phyloP scores from a whole-genome alignment of 2,329 filamentous ascomycete genomes.

The Cordyceps cateniannulata region DNA sequence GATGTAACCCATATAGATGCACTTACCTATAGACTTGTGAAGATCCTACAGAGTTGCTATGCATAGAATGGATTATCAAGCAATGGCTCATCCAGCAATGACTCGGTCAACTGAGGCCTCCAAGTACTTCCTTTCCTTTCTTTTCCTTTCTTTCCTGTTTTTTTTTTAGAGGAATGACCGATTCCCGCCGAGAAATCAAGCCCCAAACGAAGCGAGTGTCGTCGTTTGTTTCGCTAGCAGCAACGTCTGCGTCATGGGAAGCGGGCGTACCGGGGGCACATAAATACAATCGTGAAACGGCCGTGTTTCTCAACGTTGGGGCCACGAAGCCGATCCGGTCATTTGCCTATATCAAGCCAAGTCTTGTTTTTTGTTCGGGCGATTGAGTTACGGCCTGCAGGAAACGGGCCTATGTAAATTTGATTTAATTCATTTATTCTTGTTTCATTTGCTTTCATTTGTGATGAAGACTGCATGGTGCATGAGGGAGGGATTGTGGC shows the following conservation, averaged over 20 bases:
- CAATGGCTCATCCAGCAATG: neutral
- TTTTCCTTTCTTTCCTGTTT: neutral
- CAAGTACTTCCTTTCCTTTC: neutral
- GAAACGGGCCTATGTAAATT: too few species aligned
- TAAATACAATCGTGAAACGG: neutral
- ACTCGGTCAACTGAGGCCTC: neutral
- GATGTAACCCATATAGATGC: neutral
- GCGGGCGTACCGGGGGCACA: neutral
- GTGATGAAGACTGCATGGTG: too few species aligned
- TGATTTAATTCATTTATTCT: too few species aligned
- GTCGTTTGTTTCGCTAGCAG: slow-evolving; percentile 1
- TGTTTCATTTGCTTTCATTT: too few species aligned
- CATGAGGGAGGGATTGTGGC: neutral
- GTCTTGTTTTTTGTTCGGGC: too few species aligned
- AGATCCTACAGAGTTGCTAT: neutral
- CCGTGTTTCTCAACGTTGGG: neutral
- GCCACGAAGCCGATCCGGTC: too few species aligned
- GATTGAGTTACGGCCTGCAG: too few species aligned
- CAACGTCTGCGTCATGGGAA: neutral
- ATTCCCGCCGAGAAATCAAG: neutral
- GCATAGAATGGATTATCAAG: neutral
- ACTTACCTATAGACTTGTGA: neutral
- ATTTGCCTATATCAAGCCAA: too few species aligned
- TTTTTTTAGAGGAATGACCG: neutral
- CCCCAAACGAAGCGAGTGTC: neutral